Evolutionary conservation across 371 early-diverging fungal species (phyloP), one percentile per base, ranked within the genome.

Genomic region (Syncephalastrum monosporum): DNA sequence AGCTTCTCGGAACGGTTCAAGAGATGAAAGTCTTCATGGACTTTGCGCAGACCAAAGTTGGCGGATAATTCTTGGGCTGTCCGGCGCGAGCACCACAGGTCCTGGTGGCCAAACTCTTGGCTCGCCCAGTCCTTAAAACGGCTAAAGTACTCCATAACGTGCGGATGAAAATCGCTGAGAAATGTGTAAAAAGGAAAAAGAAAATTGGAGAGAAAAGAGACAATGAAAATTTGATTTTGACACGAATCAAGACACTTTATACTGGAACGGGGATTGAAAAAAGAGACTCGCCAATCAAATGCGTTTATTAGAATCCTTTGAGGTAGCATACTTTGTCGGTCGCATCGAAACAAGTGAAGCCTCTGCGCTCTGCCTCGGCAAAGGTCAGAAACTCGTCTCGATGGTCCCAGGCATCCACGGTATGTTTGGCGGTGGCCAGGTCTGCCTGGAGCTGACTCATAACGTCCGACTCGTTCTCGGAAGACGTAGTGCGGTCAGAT

Each of bases 281-380:
- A 14, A 42, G 27, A 48, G 25, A 16, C 21, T 45, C 8, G 29
- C 47, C 63, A 56, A 47, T 61, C 55, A 33, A 33, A 33, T 33
- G 38, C 3, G 38, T 33, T 33, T 33, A 33, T 44, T 56, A 52
- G 59, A 72, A 76, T 2, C 77, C 77, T 47, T 67, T 71, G 1
- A 74, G 65, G 24, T 69, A 73, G 43, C 77, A 76, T 13, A 76
- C 63, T 52, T 56, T 58, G 58, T 76, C 74, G 3, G 59, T 48
- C 24, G 57, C 57, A 55, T 69, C 68, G 51, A 76, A 67, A 46
- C 67, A 71, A 1, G 53, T 41, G 42, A 65, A 67, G 13, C 74
- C 74, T 16, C 53, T 59, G 16, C 42, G 45, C 43, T 60, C 58
- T 6, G 69, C 68, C n/a, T 71, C 53, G 13, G 68, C 63, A 23